These are phyloP conservation scores for Hirsutella thompsonii DNA, from an alignment of 2,329 filamentous ascomycete genomes.

Conservation along the genomic window DNA sequence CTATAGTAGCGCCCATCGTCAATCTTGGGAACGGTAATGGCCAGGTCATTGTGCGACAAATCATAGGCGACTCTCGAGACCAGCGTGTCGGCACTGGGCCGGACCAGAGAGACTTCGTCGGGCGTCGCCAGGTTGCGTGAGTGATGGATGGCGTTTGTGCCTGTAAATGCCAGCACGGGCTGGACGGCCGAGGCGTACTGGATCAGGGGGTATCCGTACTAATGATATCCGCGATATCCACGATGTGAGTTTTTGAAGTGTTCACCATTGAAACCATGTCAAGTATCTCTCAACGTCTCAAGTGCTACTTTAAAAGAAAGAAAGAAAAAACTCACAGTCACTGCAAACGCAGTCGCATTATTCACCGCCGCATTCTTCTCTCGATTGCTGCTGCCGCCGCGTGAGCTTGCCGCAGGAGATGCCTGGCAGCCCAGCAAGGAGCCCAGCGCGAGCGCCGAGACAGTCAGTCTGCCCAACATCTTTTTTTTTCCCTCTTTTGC, in stretches of 20 bases:
- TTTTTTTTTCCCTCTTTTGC: too few species aligned
- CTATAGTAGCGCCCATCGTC: constrained; percentile 8
- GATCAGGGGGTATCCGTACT: constrained; percentile 4
- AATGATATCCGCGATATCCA: too few species aligned
- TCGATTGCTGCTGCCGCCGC: too few species aligned
- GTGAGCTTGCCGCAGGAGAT: too few species aligned
- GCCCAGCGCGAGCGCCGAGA: too few species aligned
- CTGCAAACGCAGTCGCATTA: constrained; percentile 1
- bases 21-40: constrained; percentile 10
- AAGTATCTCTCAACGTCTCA: too few species aligned
- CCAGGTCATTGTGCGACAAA: constrained; percentile 12
- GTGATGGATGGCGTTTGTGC: constrained; percentile 1
- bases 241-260: too few species aligned
- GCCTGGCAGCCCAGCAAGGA: too few species aligned
- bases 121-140: neutral
- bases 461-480: too few species aligned
- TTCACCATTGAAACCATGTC: too few species aligned
- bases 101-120: neutral
- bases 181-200: neutral
- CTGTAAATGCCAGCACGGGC: neutral
- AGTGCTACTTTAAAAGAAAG: too few species aligned
- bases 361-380: neutral
- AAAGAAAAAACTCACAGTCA: constrained; percentile 1
- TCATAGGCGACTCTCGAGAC: constrained; percentile 7
- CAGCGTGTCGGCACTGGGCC: constrained; percentile 3